Conservation (phyloP, 805 yeast genomes). For the Yarrowia bubula region DNA sequence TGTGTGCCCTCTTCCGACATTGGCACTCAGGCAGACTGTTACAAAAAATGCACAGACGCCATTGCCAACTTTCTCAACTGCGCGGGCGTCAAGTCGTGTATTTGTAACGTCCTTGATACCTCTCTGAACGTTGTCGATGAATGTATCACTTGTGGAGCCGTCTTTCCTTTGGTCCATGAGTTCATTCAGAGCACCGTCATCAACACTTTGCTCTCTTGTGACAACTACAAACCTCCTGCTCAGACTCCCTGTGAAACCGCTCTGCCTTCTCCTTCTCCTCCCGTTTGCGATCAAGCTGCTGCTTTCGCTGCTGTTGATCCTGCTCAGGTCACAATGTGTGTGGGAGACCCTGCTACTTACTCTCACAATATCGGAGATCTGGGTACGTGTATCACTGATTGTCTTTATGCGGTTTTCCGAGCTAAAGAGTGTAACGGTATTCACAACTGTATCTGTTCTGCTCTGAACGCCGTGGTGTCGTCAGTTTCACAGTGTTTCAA, state of each 20-base stretch:
- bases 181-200: conserved; percentile 11
- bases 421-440: conserved; percentile 9
- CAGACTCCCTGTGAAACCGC: neutral
- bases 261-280: conserved; percentile 19
- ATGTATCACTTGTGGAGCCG: conserved; percentile 21
- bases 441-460: conserved; percentile 1
- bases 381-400: conserved; percentile 1
- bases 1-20: neutral
- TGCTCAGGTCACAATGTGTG: conserved; percentile 28
- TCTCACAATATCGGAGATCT: conserved; percentile 18
- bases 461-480: neutral
- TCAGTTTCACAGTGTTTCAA: conserved; percentile 15
- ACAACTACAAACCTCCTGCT: conserved; percentile 11
- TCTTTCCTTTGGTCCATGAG: conserved; percentile 8
- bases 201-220: neutral
- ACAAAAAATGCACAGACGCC: conserved; percentile 12
- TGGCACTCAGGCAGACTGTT: conserved; percentile 20
- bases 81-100: neutral
- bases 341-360: conserved; percentile 18
- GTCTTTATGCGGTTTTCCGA: conserved; percentile 18
- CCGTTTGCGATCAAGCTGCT: conserved; percentile 30
- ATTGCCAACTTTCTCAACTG: neutral
- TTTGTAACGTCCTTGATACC: conserved; percentile 16
- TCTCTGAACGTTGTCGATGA: conserved; percentile 10
- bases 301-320: conserved; percentile 33